Conservation (phyloP, 2,329 filamentous ascomycete species). For the Penicillium sp. region DNA sequence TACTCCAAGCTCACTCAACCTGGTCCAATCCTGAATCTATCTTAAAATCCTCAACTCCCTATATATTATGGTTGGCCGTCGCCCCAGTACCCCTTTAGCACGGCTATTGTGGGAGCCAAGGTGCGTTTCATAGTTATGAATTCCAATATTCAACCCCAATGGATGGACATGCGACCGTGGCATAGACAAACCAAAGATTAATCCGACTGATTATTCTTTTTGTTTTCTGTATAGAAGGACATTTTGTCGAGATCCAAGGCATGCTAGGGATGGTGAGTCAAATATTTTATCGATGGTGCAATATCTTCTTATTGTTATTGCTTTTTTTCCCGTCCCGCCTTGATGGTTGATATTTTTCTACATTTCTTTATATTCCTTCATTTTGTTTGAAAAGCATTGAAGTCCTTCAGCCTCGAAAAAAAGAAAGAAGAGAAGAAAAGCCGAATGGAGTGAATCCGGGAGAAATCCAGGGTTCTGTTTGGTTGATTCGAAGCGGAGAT, state of each 20-base stretch:
- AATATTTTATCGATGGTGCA: constrained; percentile 23
- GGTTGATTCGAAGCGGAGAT: constrained; percentile 2
- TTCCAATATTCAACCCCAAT: background rate
- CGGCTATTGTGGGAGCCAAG: constrained; percentile 32
- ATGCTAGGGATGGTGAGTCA: constrained; percentile 27
- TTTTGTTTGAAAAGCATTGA: background rate
- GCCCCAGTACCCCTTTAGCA: constrained; percentile 23
- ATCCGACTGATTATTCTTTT: background rate
- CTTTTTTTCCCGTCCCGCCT: constrained; percentile 21
- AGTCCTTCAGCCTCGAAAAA: background rate
- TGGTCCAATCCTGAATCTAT: background rate
- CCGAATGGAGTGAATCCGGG: constrained; percentile 1
- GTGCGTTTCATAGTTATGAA: constrained; percentile 19
- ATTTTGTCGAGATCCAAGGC: constrained; percentile 17
- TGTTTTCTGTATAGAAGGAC: constrained; percentile 5
- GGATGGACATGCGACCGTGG: background rate
- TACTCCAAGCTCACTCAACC: background rate
- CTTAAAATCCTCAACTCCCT: background rate
- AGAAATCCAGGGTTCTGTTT: constrained; percentile 2
- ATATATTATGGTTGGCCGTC: constrained; percentile 9
- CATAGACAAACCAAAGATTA: background rate
- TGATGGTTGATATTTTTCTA: constrained; percentile 17
- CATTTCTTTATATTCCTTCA: background rate
- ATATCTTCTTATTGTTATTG: constrained; percentile 8
- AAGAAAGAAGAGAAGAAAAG: background rate